Evolutionary conservation across 148 eudicot genomes (phyloP).

Genomic region (Pouteria glomerata): DNA sequence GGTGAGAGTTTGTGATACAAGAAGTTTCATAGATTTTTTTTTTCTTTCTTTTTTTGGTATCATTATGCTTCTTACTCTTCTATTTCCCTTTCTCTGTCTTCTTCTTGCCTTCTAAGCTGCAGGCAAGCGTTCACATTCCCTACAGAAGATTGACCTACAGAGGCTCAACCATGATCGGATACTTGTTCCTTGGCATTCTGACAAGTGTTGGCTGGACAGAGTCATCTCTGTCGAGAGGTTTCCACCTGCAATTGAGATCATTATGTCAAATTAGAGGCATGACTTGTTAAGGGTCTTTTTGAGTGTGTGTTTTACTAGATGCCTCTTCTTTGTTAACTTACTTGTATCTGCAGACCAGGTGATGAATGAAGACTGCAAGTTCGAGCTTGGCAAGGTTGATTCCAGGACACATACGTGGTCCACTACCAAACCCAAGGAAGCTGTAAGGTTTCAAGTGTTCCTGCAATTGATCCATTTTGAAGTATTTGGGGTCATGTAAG

Average conservation of each 20-base stretch:
- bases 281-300: neutral
- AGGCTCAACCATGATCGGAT: constrained; percentile 28
- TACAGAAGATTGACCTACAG: constrained; percentile 6
- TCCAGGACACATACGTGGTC: constrained; percentile 50
- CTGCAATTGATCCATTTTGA: constrained; percentile 17
- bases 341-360: constrained; percentile 42
- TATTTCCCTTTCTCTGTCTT: neutral
- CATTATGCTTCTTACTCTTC: neutral
- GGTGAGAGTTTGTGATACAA: neutral
- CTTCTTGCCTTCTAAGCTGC: neutral
- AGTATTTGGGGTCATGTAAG: neutral
- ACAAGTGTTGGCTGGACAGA: constrained; percentile 42
- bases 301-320: neutral
- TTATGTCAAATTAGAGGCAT: neutral
- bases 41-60: neutral
- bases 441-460: constrained; percentile 39
- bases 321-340: constrained; percentile 12
- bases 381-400: constrained; percentile 49
- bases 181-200: constrained; percentile 44
- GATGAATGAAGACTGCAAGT: constrained; percentile 36
- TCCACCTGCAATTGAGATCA: constrained; percentile 33
- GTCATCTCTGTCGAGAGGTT: constrained; percentile 35
- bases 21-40: neutral
- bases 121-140: neutral
- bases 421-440: constrained; percentile 46